phyloP scores from a whole-genome alignment of 164 flowering plant species.

The Vitis amurensis region DNA sequence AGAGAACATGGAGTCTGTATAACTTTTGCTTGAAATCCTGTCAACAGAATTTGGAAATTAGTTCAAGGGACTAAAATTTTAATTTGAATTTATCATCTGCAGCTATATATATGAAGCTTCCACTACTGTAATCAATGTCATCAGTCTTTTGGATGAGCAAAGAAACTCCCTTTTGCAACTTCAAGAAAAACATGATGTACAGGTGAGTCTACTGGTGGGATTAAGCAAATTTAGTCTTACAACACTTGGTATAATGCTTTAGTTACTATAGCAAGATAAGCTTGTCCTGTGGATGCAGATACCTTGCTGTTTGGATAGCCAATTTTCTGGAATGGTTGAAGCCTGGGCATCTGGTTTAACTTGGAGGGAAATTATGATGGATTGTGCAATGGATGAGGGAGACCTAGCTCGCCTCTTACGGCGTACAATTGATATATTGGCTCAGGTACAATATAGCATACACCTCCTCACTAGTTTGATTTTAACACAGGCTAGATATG shows the following conservation, averaged over 20 bases:
- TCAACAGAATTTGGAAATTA: not conserved
- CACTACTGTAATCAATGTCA: slow-evolving; percentile 44
- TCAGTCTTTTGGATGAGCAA: slow-evolving; percentile 63
- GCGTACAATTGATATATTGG: slow-evolving; percentile 79
- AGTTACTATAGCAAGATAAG: not conserved
- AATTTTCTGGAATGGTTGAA: slow-evolving; percentile 94
- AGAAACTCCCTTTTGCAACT: slow-evolving; percentile 58
- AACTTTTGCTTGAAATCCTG: not conserved
- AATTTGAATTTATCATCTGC: slow-evolving; percentile 20
- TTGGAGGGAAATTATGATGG: slow-evolving; percentile 98
- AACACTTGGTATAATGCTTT: not conserved
- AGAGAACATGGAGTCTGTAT: not conserved
- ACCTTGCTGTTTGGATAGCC: slow-evolving; percentile 79
- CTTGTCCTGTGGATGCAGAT: slow-evolving; percentile 36
- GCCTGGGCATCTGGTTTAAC: slow-evolving; percentile 98
- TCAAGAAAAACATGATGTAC: slow-evolving; percentile 83
- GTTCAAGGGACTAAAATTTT: not conserved
- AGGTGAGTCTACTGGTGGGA: slow-evolving; percentile 33
- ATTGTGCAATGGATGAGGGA: slow-evolving; percentile 98
- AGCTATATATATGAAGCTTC: slow-evolving; percentile 86
- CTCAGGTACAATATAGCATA: slow-evolving; percentile 45
- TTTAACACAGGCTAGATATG: not conserved
- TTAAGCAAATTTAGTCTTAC: not conserved
- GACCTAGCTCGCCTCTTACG: slow-evolving; percentile 89
- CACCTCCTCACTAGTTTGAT: not conserved